These are phyloP conservation scores for Juglanconis oblonga DNA, from an alignment of 2,329 filamentous ascomycete genomes.

Conservation along the genomic window DNA sequence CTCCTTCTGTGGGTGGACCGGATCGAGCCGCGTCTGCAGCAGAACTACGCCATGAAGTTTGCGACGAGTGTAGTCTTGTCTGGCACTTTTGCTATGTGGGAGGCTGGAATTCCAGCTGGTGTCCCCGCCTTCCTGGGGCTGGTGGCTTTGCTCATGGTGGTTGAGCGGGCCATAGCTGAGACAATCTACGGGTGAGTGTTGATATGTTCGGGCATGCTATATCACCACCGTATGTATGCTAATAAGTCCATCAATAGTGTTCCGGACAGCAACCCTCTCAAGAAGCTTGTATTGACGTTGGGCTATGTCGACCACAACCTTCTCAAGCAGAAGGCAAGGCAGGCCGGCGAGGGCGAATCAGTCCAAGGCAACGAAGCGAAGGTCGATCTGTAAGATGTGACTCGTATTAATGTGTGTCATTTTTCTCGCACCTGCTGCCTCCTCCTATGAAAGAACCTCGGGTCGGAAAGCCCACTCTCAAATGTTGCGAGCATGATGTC, in stretches of 20 bases:
- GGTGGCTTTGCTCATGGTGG: not conserved
- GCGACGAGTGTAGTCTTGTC: not conserved
- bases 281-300: not conserved
- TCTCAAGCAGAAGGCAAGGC: not conserved
- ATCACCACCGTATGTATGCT: not conserved
- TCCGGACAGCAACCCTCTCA: not conserved
- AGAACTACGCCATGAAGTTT: not conserved
- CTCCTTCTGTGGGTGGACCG: not conserved
- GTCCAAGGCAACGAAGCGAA: not conserved
- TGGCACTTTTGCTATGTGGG: constrained; percentile 1
- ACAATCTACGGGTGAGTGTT: not conserved
- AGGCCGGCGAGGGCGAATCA: not conserved
- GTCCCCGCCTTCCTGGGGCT: not conserved
- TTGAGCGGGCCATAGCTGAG: not conserved
- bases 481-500: too few species aligned
- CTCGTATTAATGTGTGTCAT: too few species aligned
- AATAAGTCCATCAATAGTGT: not conserved
- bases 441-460: too few species aligned
- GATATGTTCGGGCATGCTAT: not conserved
- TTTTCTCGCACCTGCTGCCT: too few species aligned
- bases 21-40: not conserved
- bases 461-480: too few species aligned
- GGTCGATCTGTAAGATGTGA: not conserved
- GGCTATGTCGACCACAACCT: constrained; percentile 9
- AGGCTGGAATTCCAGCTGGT: constrained; percentile 7